Evolutionary conservation across 805 yeast genomes (phyloP).

Genomic region (Myxozyma melibiosi): DNA sequence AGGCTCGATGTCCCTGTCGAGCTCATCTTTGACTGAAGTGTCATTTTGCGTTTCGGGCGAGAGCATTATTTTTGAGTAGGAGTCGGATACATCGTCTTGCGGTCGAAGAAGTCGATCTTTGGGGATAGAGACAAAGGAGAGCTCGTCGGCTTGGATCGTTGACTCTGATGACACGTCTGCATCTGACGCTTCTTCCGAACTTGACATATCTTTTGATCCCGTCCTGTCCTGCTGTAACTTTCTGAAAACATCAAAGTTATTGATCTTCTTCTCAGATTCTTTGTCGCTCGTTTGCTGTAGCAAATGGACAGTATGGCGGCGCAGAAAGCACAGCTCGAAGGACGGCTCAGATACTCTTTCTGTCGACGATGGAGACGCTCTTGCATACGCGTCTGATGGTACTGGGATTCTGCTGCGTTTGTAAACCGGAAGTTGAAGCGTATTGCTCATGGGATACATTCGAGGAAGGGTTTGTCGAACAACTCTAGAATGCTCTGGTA

Average conservation of each 20-base stretch:
- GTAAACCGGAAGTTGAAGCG: too few species aligned
- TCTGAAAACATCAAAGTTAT: slow-evolving; percentile 5
- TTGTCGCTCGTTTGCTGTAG: background rate
- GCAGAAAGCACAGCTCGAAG: background rate
- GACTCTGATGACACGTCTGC: background rate
- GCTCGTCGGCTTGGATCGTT: background rate
- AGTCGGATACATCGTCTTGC: background rate
- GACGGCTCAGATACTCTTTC: background rate
- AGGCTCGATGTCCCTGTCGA: too few species aligned
- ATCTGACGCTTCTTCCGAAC: too few species aligned
- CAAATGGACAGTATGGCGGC: slow-evolving; percentile 3
- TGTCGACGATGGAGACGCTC: background rate
- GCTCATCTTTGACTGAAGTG: background rate
- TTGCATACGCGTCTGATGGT: too few species aligned
- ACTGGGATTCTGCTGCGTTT: too few species aligned
- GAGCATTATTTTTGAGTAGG: background rate
- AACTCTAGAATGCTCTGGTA: too few species aligned
- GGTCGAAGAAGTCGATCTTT: background rate
- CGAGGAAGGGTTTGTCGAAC: too few species aligned
- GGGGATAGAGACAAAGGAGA: background rate
- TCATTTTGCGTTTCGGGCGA: background rate
- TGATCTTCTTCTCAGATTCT: background rate
- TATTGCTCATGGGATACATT: too few species aligned
- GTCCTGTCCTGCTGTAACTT: background rate
- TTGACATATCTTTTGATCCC: background rate